Base-by-base conservation (phyloP, 1,284 basidiomycete species). In the Trichosporon sp. region DNA sequence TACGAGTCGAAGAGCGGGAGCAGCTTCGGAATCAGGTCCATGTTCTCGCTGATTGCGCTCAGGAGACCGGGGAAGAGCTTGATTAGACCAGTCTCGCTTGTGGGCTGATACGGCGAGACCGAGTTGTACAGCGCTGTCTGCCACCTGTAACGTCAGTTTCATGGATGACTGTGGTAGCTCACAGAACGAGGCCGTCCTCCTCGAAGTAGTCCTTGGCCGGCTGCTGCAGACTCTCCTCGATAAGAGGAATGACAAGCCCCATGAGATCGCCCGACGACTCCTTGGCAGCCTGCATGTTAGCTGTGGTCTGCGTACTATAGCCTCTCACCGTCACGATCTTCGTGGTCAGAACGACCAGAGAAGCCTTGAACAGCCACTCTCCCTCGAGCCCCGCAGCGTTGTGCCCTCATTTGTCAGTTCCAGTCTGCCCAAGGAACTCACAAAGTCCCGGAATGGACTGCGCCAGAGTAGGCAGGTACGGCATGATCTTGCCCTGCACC, bases 1-100 rank as follows among this genome's bases (percentile, higher is more conserved):
- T 94, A 95, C 1, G 90, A 90, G 74, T 92, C 89, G n/a, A 91
- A 73, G 37, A 95, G 84, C 59, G 81, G 80, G 9, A 86, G 85
- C 27, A 88, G 83, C 64, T 84, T 87, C n/a, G 86, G 85, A 16
- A 92, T 79, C 23, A 92, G 75, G 73, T 95, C 92, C 66, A 92
- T 80, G 74, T 95, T 91, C 32, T 83, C 83, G 3, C 84, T 82
- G 13, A 94, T 81, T 14, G 89, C 80, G 25, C 79, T 69, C 13
- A 92, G 76, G 3, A 87, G 84, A 21, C 85, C 78, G 16, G 90
- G 89, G 59, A 92, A 84, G 6, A 95, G 81, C 33, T 88, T 85
- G 33, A 88, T 80, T 13, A 94, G 83, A 27, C 84, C 74, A 0
- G 71, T 74, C 56, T 77, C 74, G 6, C 62, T 65, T 5, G 74